Evolutionary conservation across 164 flowering plant genomes (phyloP), one percentile per base, ranked within the genome.

Genomic region (Kalanchoe fedtschenkoi): DNA sequence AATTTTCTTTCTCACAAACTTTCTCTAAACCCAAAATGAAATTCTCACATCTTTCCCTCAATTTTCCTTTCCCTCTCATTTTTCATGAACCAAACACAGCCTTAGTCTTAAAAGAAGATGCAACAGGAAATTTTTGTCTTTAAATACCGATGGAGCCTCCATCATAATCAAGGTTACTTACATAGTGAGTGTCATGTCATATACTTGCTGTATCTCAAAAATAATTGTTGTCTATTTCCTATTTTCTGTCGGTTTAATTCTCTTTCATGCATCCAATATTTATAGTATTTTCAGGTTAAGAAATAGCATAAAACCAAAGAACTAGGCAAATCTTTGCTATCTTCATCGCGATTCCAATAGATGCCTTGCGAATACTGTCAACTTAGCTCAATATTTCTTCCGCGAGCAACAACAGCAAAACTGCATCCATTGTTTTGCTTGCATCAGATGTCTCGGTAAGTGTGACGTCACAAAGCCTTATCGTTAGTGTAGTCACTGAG

Each of bases 311-410:
- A 17, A n/a, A n/a, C n/a, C n/a, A n/a, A 34, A 33, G 44, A 43
- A 38, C 21, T 66, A 29, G 24, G 34, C 80, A 62, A 56, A 91
- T 97, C 99, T 93, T 93, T 9, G 96, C 87, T 68, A 93, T 91
- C 81, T 90, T 93, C 87, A 89, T 88, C 60, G 90, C 96, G 60
- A 90, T 74, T 33, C 74, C 79, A 66, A 93, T 87, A 41, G 99
- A 90, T 67, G 96, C 88, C 78, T 90, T 90, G 15, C 89, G 91
- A 61, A 90, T 66, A 66, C 62, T 85, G 32, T 80, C 86, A 73
- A 93, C 99, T 79, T 88, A 90, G 72, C 96, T 90, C 77, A 88
- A 68, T 62, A 93, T 88, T 66, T 97, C 99, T 65, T 93, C 97
- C 22, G 76, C 60, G 34, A 93, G 83, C 75, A 93, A 68, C 62